Evolutionary conservation across 208 protist species (phyloP), one percentile per base, ranked within the genome.

Genomic region (Hexamita inflata): DNA sequence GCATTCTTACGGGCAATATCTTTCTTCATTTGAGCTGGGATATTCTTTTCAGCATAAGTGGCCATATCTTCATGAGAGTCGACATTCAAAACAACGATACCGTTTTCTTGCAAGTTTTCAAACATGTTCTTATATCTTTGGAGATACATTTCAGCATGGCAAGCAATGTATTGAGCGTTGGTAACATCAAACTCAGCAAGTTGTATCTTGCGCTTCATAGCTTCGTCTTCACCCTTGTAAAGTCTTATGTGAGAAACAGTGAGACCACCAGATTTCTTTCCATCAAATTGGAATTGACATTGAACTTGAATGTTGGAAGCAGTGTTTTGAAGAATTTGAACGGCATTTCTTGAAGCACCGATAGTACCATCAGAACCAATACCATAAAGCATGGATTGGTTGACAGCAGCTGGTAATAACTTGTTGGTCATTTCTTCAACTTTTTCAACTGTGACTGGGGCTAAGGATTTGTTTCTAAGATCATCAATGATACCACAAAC

Each of bases 361-460:
- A 90, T 81, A 29, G 87, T 90, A 39, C 87, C 87, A 73, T 90
- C 87, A 1, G 82, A 41, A 38, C 87, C 87, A n/a, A 90, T 38
- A 40, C 84, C 87, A 64, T 75, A 90, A 58, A 90, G 78, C 28
- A 89, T 32, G 7, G 29, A 32, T 35, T 62, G 11, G 29, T 4
- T 32, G 13, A 35, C 32, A 35, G 11, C 13, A 29, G 7, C 59
- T 62, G 59, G 28, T 38, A 62, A 26, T 9, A 62, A 15, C 11
- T 35, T 62, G 2, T 32, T 32, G 2, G 7, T 9, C n/a, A n/a
- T n/a, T n/a, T n/a, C n/a, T n/a, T n/a, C n/a, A 35, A 62, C 7
- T 4, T 62, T 29, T 15, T 7, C 59, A 29, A 26, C 2, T 15
- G 4, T 29, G 29, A 26, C 13, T 15, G 59, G 28, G 59, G 2